phyloP scores from a whole-genome alignment of 1,284 basidiomycete species.

The Hemileia vastatrix region DNA sequence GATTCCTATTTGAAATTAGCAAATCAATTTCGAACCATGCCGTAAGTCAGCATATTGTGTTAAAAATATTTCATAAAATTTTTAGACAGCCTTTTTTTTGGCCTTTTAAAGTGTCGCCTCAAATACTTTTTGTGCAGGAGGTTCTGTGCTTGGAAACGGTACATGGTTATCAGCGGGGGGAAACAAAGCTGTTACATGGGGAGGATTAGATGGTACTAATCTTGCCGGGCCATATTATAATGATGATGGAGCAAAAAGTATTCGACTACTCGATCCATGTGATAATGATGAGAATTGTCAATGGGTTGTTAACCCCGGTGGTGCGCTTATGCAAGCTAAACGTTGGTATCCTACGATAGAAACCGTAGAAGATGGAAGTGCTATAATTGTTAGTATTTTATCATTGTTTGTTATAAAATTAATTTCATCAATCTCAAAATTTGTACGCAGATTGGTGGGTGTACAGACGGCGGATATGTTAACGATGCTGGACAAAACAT shows the following conservation, averaged over 20 bases:
- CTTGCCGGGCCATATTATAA: slow-evolving; percentile 33
- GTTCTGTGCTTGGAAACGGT: slow-evolving; percentile 43
- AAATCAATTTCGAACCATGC: slow-evolving; percentile 15
- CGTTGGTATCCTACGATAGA: slow-evolving; percentile 21
- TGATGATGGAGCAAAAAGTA: slow-evolving; percentile 37
- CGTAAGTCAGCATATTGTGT: not conserved
- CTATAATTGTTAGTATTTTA: slow-evolving; percentile 11
- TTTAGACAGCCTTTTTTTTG: not conserved
- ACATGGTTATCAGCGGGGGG: slow-evolving; percentile 45
- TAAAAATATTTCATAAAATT: not conserved
- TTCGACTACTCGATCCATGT: slow-evolving; percentile 37
- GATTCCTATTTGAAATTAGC: not conserved
- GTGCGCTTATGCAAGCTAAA: slow-evolving; percentile 18
- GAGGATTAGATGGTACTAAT: slow-evolving; percentile 28
- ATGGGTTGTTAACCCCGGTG: slow-evolving; percentile 16
- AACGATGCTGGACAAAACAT: slow-evolving; percentile 22
- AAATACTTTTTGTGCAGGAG: slow-evolving; percentile 46
- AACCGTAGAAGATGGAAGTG: slow-evolving; percentile 21
- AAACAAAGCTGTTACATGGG: slow-evolving; percentile 42
- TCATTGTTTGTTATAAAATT: not conserved
- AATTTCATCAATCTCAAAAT: not conserved
- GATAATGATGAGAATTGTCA: slow-evolving; percentile 22
- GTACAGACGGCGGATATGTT: slow-evolving; percentile 22
- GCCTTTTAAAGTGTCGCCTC: slow-evolving; percentile 30
- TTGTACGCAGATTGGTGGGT: slow-evolving; percentile 15